Percentiles rank a stretch among this genome's conserved stretches.
Evolutionary conservation across 176 grass and related monocot species (phyloP).

Genomic region (Zoysia japonica): DNA sequence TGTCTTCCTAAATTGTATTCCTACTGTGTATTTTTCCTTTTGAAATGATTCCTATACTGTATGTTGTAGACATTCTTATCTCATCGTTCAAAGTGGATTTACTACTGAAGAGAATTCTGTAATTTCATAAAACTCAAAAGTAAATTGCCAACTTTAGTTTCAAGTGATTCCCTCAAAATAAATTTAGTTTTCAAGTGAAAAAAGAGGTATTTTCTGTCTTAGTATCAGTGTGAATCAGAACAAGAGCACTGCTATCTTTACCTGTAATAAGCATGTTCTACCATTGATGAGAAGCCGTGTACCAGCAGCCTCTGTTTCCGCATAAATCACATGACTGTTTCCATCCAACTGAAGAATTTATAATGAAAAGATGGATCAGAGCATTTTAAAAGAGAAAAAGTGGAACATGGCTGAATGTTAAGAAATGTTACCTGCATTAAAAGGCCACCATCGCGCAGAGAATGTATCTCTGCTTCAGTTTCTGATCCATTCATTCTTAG

Average conservation of each 20-base stretch:
- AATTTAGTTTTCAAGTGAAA: too few species aligned
- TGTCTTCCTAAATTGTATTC: neutral
- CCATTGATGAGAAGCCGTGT: slow-evolving; percentile 99
- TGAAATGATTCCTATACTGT: neutral
- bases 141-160: slow-evolving; percentile 24
- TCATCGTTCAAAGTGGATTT: neutral
- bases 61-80: slow-evolving; percentile 8
- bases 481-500: slow-evolving; percentile 91
- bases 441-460: slow-evolving; percentile 87
- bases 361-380: slow-evolving; percentile 27
- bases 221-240: slow-evolving; percentile 17
- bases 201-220: slow-evolving; percentile 1
- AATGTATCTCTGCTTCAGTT: slow-evolving; percentile 92
- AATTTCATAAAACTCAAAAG: neutral
- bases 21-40: too few species aligned
- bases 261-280: slow-evolving; percentile 98
- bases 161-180: neutral
- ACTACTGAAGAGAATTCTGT: neutral
- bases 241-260: slow-evolving; percentile 34
- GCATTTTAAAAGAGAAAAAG: neutral
- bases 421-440: slow-evolving; percentile 87
- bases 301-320: slow-evolving; percentile 96
- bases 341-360: slow-evolving; percentile 81
- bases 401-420: neutral
- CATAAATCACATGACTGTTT: slow-evolving; percentile 98